These are phyloP conservation scores for Leucocoprinus birnbaumii DNA, from an alignment of 768 basidiomycete species.

Conservation along the genomic window DNA sequence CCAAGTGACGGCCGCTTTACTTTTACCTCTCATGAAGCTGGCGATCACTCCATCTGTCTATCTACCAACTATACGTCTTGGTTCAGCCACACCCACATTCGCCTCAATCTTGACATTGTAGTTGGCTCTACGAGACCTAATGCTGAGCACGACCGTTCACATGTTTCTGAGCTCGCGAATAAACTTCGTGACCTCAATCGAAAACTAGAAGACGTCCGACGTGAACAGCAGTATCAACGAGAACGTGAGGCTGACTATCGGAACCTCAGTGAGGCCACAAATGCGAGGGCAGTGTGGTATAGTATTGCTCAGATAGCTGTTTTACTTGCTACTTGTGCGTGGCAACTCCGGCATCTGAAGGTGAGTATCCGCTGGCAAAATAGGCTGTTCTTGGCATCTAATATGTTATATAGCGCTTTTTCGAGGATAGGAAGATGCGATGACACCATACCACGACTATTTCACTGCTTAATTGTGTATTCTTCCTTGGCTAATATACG, in stretches of 20 bases:
- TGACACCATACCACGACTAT: slow-evolving; percentile 25
- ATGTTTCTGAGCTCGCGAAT: slow-evolving; percentile 75
- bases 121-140: slow-evolving; percentile 88
- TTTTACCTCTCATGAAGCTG: slow-evolving; percentile 95
- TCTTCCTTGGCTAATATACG: slow-evolving; percentile 2
- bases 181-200: slow-evolving; percentile 92
- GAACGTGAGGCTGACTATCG: slow-evolving; percentile 92
- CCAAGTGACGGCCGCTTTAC: slow-evolving; percentile 91
- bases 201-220: slow-evolving; percentile 87
- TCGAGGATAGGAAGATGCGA: slow-evolving; percentile 82
- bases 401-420: slow-evolving; percentile 58
- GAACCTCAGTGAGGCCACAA: slow-evolving; percentile 85
- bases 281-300: slow-evolving; percentile 94
- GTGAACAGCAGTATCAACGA: slow-evolving; percentile 97
- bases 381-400: slow-evolving; percentile 4
- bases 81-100: slow-evolving; percentile 86
- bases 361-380: slow-evolving; percentile 38
- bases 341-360: slow-evolving; percentile 93
- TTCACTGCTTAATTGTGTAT: slow-evolving; percentile 11
- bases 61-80: slow-evolving; percentile 91
- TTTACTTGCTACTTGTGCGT: slow-evolving; percentile 79
- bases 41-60: slow-evolving; percentile 96
- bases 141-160: slow-evolving; percentile 81
- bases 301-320: slow-evolving; percentile 84
- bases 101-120: slow-evolving; percentile 91